Percentiles rank a stretch among this genome's conserved stretches.
These are phyloP conservation scores for Hypoxylon rubiginosum DNA, from an alignment of 2,329 filamentous ascomycete genomes.

Conservation along the genomic window DNA sequence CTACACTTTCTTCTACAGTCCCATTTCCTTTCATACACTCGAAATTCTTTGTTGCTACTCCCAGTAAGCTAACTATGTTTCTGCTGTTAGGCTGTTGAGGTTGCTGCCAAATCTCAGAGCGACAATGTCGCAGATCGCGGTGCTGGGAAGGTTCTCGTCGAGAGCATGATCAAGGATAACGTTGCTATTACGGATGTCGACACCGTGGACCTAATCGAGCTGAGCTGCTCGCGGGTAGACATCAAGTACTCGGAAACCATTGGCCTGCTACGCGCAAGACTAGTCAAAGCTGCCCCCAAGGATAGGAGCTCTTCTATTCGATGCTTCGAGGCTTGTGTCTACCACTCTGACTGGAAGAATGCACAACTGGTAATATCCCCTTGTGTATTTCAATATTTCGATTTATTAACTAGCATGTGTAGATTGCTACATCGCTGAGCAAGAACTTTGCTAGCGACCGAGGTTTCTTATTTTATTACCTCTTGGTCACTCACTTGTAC, in stretches of 20 bases:
- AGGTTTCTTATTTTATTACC: conserved; percentile 67
- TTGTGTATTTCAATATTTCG: not conserved
- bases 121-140: conserved; percentile 64
- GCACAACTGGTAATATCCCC: conserved; percentile 65
- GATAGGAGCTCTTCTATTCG: conserved; percentile 57
- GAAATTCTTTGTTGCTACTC: not conserved
- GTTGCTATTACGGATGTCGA: conserved; percentile 64
- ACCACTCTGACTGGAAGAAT: conserved; percentile 68
- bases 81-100: conserved; percentile 49
- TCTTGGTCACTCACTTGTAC: conserved; percentile 66
- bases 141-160: conserved; percentile 59
- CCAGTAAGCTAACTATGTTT: conserved; percentile 24
- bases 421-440: conserved; percentile 69
- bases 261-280: conserved; percentile 63
- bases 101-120: conserved; percentile 65
- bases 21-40: not conserved
- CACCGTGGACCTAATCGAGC: conserved; percentile 67
- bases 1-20: not conserved
- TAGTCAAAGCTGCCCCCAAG: conserved; percentile 67
- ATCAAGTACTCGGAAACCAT: conserved; percentile 62
- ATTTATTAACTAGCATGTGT: conserved; percentile 18
- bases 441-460: conserved; percentile 64
- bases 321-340: conserved; percentile 66
- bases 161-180: conserved; percentile 62
- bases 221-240: conserved; percentile 61